Base-by-base conservation (phyloP, 2,329 filamentous ascomycete species). In the Clarireedia paspali region DNA sequence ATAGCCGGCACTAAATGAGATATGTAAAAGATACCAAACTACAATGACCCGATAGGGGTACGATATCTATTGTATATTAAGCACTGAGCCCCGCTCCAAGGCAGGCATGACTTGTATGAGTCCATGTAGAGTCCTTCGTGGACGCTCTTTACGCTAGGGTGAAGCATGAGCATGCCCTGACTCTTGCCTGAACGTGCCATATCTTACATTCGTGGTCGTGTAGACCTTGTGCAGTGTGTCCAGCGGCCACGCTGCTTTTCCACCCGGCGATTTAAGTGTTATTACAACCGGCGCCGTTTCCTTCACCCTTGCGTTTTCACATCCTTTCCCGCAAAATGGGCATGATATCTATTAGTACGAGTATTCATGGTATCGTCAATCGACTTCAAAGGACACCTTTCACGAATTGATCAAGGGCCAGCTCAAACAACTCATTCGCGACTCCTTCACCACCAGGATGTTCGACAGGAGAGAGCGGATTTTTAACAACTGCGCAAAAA, bases 341-440 rank as follows among this genome's bases (percentile, higher is more conserved):
- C 30, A 34, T 14, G 30, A 12, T 4, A 34, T 14, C 7, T 27
- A 47, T 24, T 30, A 47, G 15, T 47, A 47, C 14, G 15, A 15
- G 44, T 50, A 20, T 24, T 50, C 40, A 24, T 57, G 2, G 30
- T 27, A 23, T 55, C 47, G n/a, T 45, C 6, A 34, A 30, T 44
- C 26, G 15, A 14, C 15, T 6, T 63, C 49, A 68, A 73, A 83
- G 77, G 59, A 85, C 71, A 0, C 83, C 80, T 60, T 85, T 79
- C 51, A 94, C 81, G 66, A 94, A 94, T 61, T 89, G 84, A 63
- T 94, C 88, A 56, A 95, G 70, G 0, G 83, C 84, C 60, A 87
- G 72, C 70, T 88, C 84, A 63, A 88, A 88, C 61, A 87, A 73
- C 70, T 88, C 84, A 66, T 87, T 87, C 64, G 78, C 81, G 58